A percentile compares a stretch with the other conserved stretches of the same genome.
These are phyloP conservation scores for Quercus variabilis DNA, from an alignment of 306 rosid species.

Conservation along the genomic window DNA sequence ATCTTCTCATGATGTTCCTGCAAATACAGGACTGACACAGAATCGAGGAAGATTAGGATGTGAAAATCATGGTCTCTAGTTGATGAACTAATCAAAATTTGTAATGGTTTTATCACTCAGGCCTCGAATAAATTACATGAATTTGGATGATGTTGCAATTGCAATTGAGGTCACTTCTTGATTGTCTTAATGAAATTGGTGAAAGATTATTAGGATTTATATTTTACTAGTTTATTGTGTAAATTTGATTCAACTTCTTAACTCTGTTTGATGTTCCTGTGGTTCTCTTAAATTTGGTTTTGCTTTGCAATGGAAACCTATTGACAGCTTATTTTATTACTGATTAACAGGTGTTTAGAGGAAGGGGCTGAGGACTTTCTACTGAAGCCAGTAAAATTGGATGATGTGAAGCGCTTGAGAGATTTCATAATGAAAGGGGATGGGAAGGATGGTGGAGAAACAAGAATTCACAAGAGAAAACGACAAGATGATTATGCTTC, in stretches of 20 bases:
- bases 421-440: slow-evolving; percentile 64
- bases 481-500: slow-evolving; percentile 30
- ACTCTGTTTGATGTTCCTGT: not conserved
- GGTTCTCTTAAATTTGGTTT: not conserved
- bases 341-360: slow-evolving; percentile 70
- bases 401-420: slow-evolving; percentile 78
- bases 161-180: not conserved
- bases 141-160: not conserved
- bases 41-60: not conserved
- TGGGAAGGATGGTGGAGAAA: slow-evolving; percentile 39
- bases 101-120: not conserved
- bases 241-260: not conserved
- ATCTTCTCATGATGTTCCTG: not conserved
- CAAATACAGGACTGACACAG: no score
- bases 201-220: not conserved
- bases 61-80: not conserved
- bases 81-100: not conserved
- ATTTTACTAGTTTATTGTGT: not conserved
- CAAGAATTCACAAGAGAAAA: slow-evolving; percentile 34
- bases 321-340: not conserved
- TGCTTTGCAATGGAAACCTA: not conserved
- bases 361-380: slow-evolving; percentile 96
- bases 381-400: slow-evolving; percentile 79
- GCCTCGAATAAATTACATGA: not conserved
- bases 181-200: not conserved